Evolutionary conservation across 345 rosid genomes (phyloP).

Genomic region (Rhizophora mangle): DNA sequence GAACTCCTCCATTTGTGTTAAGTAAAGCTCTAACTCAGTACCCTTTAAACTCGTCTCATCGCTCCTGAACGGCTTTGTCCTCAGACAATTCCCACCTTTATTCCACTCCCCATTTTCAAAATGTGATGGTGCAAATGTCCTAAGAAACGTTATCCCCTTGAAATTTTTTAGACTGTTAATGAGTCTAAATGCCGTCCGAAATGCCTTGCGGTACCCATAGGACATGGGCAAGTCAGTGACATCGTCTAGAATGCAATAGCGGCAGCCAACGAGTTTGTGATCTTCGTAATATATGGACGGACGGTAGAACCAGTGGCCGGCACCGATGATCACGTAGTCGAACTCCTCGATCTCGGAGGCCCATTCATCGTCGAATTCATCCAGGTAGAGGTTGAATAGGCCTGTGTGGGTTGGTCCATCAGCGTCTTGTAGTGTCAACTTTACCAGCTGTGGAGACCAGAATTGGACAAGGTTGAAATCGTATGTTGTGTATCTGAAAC

Average conservation of each 20-base stretch:
- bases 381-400: slow-evolving; percentile 60
- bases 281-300: slow-evolving; percentile 55
- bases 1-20: slow-evolving; percentile 73
- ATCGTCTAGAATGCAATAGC: slow-evolving; percentile 47
- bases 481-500: slow-evolving; percentile 63
- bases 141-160: slow-evolving; percentile 54
- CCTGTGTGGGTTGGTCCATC: slow-evolving; percentile 39
- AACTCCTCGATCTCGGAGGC: slow-evolving; percentile 49
- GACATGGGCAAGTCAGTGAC: slow-evolving; percentile 55
- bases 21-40: slow-evolving; percentile 46
- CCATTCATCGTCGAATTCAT: slow-evolving; percentile 57
- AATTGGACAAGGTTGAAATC: slow-evolving; percentile 69
- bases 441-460: slow-evolving; percentile 68
- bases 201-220: slow-evolving; percentile 60
- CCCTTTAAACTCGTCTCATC: slow-evolving; percentile 55
- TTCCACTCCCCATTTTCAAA: slow-evolving; percentile 82
- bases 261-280: slow-evolving; percentile 48
- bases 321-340: slow-evolving; percentile 55
- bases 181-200: slow-evolving; percentile 64
- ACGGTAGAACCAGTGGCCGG: slow-evolving; percentile 91
- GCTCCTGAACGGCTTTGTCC: slow-evolving; percentile 50
- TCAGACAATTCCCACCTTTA: slow-evolving; percentile 69
- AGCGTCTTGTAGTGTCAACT: slow-evolving; percentile 34
- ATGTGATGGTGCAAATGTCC: slow-evolving; percentile 76
- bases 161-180: slow-evolving; percentile 46